Evolutionary conservation across 441 rosid species (phyloP).

Genomic region (Pelargonium cotyledonis): DNA sequence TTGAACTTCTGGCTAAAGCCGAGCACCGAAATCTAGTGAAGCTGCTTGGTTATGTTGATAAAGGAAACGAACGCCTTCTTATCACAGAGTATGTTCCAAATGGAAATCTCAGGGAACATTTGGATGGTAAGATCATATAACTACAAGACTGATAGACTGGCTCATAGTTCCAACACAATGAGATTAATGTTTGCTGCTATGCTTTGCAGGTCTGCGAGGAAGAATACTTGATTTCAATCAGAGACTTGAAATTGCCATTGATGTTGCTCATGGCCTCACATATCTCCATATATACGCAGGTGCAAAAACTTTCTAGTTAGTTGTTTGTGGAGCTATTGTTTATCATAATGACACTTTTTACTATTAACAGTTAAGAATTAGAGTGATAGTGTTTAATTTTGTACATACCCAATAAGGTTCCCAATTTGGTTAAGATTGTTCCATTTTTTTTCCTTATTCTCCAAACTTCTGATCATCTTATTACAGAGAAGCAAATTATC

Average conservation of each 20-base stretch:
- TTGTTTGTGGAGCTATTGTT: neutral
- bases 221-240: constrained; percentile 76
- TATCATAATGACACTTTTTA: neutral
- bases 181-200: constrained; percentile 8
- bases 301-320: constrained; percentile 22
- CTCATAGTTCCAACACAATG: constrained; percentile 11
- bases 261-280: constrained; percentile 88
- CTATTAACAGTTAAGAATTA: neutral
- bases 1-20: constrained; percentile 82
- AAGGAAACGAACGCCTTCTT: constrained; percentile 80
- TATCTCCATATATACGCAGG: constrained; percentile 94
- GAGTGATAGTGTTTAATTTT: neutral
- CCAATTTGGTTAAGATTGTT: neutral
- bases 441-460: no score
- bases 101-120: constrained; percentile 89
- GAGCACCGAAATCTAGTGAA: constrained; percentile 84
- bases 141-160: neutral
- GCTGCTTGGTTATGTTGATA: constrained; percentile 80
- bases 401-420: neutral
- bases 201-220: constrained; percentile 52
- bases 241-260: constrained; percentile 83
- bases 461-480: constrained; percentile 10
- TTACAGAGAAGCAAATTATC: constrained; percentile 78
- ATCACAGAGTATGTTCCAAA: constrained; percentile 85
- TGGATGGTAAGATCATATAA: constrained; percentile 66